phyloP scores from a whole-genome alignment of 805 yeast species.

The Cyberlindnera subsufficiens region DNA sequence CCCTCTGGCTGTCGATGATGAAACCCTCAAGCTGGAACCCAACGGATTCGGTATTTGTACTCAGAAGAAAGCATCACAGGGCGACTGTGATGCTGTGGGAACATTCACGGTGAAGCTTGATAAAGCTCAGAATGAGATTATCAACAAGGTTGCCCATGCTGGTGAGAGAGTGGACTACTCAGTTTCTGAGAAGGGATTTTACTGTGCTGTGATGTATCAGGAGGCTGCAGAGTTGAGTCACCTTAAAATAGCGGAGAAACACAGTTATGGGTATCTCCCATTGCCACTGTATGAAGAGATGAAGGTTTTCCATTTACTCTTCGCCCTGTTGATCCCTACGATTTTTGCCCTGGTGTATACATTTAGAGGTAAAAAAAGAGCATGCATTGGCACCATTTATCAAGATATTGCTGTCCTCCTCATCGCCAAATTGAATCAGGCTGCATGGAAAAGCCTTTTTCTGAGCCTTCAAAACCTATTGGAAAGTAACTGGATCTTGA shows the following conservation, averaged over 20 bases:
- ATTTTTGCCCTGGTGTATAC: background rate
- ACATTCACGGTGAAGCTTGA: conserved; percentile 7
- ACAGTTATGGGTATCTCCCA: conserved; percentile 8
- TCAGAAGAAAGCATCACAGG: conserved; percentile 4
- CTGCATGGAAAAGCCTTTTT: background rate
- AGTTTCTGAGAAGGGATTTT: conserved; percentile 4
- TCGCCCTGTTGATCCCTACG: background rate
- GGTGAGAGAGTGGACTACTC: background rate
- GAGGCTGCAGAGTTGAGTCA: conserved; percentile 7
- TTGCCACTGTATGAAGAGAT: conserved; percentile 3
- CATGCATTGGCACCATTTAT: conserved; percentile 8
- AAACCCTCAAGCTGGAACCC: conserved; percentile 1
- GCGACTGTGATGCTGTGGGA: conserved; percentile 9
- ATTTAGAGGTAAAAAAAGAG: conserved; percentile 3
- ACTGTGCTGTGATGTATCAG: conserved; percentile 11
- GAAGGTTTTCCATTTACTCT: background rate
- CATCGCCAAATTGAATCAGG: background rate
- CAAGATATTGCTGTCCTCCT: conserved; percentile 4
- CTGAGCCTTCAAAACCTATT: background rate
- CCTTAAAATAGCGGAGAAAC: conserved; percentile 2
- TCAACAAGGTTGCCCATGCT: background rate
- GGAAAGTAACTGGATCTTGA: background rate
- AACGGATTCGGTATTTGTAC: conserved; percentile 13
- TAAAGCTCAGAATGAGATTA: background rate
- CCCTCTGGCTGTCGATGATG: conserved; percentile 6